Evolutionary conservation across 2,329 filamentous ascomycete species (phyloP).

Genomic region (Pseudonectria foliicola): DNA sequence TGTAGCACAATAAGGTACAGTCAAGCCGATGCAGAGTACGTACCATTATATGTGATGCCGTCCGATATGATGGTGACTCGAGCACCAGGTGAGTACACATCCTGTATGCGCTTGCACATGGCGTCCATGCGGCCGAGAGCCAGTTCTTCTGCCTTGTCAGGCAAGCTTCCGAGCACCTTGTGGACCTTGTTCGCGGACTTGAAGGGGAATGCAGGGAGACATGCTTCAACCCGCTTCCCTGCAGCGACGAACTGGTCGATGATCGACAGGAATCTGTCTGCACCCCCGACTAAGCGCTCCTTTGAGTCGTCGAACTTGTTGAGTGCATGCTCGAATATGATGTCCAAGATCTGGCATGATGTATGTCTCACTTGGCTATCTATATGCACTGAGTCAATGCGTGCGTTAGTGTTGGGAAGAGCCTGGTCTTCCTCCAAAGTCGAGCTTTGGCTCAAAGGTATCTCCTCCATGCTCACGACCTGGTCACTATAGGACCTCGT

Average conservation of each 20-base stretch:
- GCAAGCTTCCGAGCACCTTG: conserved; percentile 24
- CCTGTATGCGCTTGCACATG: conserved; percentile 21
- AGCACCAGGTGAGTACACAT: conserved; percentile 23
- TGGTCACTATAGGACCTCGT: too few species aligned
- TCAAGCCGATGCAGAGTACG: conserved; percentile 4
- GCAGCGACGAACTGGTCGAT: conserved; percentile 17
- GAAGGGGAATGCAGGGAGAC: conserved; percentile 26
- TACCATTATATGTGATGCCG: conserved; percentile 47
- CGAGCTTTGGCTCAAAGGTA: too few species aligned
- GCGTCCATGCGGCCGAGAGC: conserved; percentile 18
- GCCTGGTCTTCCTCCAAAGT: too few species aligned
- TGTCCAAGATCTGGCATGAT: conserved; percentile 13
- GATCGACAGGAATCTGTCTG: conserved; percentile 17
- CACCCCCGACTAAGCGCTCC: conserved; percentile 7
- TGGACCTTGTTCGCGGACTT: conserved; percentile 28
- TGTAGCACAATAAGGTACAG: too few species aligned
- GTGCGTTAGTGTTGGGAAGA: too few species aligned
- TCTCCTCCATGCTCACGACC: too few species aligned
- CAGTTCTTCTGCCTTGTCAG: conserved; percentile 26
- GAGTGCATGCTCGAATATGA: conserved; percentile 16
- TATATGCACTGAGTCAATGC: too few species aligned
- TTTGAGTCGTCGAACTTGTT: conserved; percentile 18
- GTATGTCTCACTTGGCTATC: neutral
- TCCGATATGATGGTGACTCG: conserved; percentile 41
- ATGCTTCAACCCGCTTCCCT: conserved; percentile 13